Evolutionary conservation across 768 basidiomycete species (phyloP), one percentile per base, ranked within the genome.

Genomic region (Paxillus rubicundulus): DNA sequence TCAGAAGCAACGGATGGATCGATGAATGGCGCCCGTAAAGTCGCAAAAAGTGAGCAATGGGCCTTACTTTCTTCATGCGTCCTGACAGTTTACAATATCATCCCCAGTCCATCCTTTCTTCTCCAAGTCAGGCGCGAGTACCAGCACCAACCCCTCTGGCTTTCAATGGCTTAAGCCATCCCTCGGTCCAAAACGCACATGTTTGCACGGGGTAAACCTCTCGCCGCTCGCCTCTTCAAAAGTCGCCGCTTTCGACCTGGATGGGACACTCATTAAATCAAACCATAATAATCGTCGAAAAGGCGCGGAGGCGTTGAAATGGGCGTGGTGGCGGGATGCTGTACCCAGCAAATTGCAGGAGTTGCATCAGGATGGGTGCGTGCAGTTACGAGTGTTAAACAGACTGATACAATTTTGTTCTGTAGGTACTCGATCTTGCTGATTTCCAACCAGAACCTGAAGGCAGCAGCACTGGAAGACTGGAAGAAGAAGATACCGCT

Each of bases 171-270:
- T 69, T 54, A 71, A 71, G 42, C 62, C 72, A 14, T 54, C 70
- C 16, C 61, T 72, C 39, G 73, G 73, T 0, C 60, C 64, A n/a
- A 66, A 69, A 41, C 63, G 66, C 18, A 67, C 71, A 4, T 74
- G 73, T 59, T 52, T 73, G 13, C 62, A 73, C 39, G 72, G 67
- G n/a, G 47, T 63, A 21, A 61, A 71, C 47, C 62, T 73, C 38
- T 52, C 52, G 39, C 68, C 72, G 0, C 47, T 68, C 12, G 70
- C 73, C 8, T 70, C 69, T 1, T 33, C 74, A n/a, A 87, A 85
- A 57, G 80, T 92, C 30, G 87, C 89, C 9, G 79, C 84, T 12
- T 89, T 94, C 56, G 94, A 97, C 66, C 72, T 97, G 20, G 94
- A 97, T 64, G 92, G 89, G 3, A 94, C 92, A 0, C 60, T 95